A percentile compares a stretch with the other conserved stretches of the same genome.
Conservation (phyloP, 2,329 filamentous ascomycete species). For the Calonectria naviculata region DNA sequence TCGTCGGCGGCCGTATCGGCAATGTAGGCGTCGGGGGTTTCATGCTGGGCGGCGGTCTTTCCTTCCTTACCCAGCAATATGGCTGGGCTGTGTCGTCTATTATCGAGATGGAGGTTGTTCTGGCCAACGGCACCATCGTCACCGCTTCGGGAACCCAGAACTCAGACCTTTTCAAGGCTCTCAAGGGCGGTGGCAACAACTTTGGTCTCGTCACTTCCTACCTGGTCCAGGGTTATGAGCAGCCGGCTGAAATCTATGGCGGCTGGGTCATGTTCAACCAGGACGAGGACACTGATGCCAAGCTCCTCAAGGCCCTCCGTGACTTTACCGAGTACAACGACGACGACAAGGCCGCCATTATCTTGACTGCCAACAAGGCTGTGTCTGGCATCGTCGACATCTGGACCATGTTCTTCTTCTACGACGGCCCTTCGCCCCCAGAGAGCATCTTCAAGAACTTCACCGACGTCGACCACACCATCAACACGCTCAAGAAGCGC, state of each 20-base stretch:
- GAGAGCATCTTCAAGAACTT: constrained; percentile 67
- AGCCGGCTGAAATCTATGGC: constrained; percentile 53
- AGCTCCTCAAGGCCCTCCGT: constrained; percentile 58
- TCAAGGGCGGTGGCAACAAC: constrained; percentile 68
- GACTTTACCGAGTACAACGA: constrained; percentile 69
- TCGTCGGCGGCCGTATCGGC: constrained; percentile 57
- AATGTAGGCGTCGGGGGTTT: constrained; percentile 60
- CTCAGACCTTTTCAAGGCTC: constrained; percentile 61
- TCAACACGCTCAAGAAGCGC: constrained; percentile 60
- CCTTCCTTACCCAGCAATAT: constrained; percentile 61
- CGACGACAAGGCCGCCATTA: constrained; percentile 70
- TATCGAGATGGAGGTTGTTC: constrained; percentile 61
- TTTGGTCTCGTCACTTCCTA: constrained; percentile 62
- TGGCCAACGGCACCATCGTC: constrained; percentile 60
- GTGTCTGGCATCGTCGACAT: constrained; percentile 54
- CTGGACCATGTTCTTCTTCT: constrained; percentile 72
- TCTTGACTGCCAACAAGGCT: constrained; percentile 61
- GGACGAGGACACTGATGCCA: constrained; percentile 40
- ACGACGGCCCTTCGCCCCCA: constrained; percentile 66
- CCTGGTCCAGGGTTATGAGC: constrained; percentile 53
- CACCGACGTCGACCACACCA: constrained; percentile 41
- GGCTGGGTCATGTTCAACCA: constrained; percentile 53
- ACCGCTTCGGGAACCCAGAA: constrained; percentile 55
- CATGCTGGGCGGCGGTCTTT: constrained; percentile 64
- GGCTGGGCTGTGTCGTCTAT: constrained; percentile 64